Percentiles rank a stretch among this genome's conserved stretches.
These are phyloP conservation scores for Pseudopyricularia javanii DNA, from an alignment of 2,329 filamentous ascomycete genomes.

Conservation along the genomic window DNA sequence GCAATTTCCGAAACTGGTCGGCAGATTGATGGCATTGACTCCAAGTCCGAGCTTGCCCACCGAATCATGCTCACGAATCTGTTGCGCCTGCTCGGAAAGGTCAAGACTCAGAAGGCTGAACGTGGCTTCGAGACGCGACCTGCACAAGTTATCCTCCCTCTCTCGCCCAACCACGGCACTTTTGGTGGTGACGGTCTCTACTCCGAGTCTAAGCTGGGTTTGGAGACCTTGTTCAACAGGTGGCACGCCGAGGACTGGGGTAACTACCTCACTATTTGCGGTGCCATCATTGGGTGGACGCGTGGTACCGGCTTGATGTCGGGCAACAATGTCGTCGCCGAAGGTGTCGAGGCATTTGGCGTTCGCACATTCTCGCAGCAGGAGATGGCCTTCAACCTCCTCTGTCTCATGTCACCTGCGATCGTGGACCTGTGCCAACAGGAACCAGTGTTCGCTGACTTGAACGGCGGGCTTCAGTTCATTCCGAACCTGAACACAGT, in stretches of 20 bases:
- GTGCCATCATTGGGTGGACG: constrained; percentile 31
- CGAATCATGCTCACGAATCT: constrained; percentile 99
- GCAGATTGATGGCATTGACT: constrained; percentile 93
- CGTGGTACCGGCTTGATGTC: constrained; percentile 53
- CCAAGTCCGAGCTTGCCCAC: constrained; percentile 93
- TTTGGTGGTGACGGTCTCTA: constrained; percentile 97
- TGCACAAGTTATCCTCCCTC: constrained; percentile 87
- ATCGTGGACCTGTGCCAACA: constrained; percentile 93
- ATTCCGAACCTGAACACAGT: constrained; percentile 89
- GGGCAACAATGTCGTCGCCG: constrained; percentile 93
- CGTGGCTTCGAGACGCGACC: constrained; percentile 89
- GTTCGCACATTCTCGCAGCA: constrained; percentile 98
- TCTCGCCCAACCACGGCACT: constrained; percentile 96
- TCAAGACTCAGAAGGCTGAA: constrained; percentile 83
- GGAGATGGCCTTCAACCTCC: constrained; percentile 98
- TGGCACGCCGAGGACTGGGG: constrained; percentile 22
- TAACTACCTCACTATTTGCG: constrained; percentile 24
- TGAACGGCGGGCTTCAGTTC: constrained; percentile 96
- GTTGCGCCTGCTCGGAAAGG: constrained; percentile 73
- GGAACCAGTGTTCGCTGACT: constrained; percentile 91
- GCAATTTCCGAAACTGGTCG: constrained; percentile 96
- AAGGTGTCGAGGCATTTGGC: constrained; percentile 91
- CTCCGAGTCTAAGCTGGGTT: constrained; percentile 29
- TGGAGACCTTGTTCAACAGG: constrained; percentile 20
- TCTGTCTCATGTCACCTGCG: constrained; percentile 87